Base-by-base conservation (phyloP, 495 filamentous ascomycete genomes). In the Neurospora tetraspora region DNA sequence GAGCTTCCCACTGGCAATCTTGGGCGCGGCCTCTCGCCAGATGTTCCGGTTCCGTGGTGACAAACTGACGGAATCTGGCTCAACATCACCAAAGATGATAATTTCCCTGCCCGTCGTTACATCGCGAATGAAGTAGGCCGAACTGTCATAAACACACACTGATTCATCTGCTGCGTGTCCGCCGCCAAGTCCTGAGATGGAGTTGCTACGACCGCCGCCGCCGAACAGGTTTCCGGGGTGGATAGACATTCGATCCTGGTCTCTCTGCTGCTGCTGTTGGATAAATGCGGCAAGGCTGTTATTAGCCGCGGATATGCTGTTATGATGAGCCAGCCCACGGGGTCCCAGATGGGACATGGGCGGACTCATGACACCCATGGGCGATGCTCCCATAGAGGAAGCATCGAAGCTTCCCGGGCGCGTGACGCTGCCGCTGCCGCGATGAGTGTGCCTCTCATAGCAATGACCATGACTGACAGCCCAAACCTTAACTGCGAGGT, bases 1-100 rank as follows among this genome's bases (percentile, higher is more conserved):
- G 2, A 99, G 85, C 12, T 85, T 82, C 2, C 92, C 91, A 2
- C 83, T 79, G 5, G 83, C 89, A 27, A 98, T 88, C 76, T 96
- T 96, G 11, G 89, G 90, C 0, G 94, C 96, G 1, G 95, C 94
- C 75, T 93, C 89, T 65, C 85, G 84, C 96, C 96, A 99, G 12
- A 98, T 89, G 11, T 82, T 84, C 40, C 81, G 83, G 74, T 93
- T 99, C 39, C 93, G 89, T n/a, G 94, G 93, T 5, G 88, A 89
- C 5, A 93, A 80, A 1, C 93, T 95, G 65, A 98, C 81, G 11
- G 89, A 89, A 78, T 99, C 96, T 10, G 96, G 94, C 78, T 99
- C 96, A 42, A 98, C 91, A 76, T 99, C 96, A 47, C 96, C 96
- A 78, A 97, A 98, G 72, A 99, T 90, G 61, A 99, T 88, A 34